Evolutionary conservation across 805 yeast species (phyloP).

Genomic region (Starmerella bombi): DNA sequence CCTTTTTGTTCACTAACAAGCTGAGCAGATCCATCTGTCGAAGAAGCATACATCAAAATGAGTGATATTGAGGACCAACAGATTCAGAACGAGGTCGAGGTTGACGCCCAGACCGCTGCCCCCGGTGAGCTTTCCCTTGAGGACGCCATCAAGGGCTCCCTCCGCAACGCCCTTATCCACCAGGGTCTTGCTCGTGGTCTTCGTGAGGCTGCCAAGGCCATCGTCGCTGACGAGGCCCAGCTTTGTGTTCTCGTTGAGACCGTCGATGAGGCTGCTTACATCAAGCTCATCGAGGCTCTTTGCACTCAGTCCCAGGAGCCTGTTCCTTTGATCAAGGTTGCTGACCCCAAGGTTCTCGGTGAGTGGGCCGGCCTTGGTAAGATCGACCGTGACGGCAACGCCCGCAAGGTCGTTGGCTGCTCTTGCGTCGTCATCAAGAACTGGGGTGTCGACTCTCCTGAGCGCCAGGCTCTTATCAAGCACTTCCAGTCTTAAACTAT

Average conservation of each 20-base stretch:
- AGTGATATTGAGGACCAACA: slow-evolving; percentile 86
- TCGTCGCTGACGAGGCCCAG: slow-evolving; percentile 94
- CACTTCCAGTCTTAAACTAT: slow-evolving; percentile 68
- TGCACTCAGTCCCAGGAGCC: slow-evolving; percentile 95
- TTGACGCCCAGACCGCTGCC: slow-evolving; percentile 64
- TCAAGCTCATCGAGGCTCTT: slow-evolving; percentile 96
- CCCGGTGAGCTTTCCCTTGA: slow-evolving; percentile 87
- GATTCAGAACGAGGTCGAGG: slow-evolving; percentile 46
- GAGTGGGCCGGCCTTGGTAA: slow-evolving; percentile 99
- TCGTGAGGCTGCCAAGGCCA: slow-evolving; percentile 99
- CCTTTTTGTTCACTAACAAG: slow-evolving; percentile 9
- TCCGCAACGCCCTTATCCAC: slow-evolving; percentile 94
- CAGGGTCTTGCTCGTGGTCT: slow-evolving; percentile 99
- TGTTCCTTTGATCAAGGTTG: slow-evolving; percentile 96
- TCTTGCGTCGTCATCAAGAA: slow-evolving; percentile 98
- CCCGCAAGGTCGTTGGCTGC: slow-evolving; percentile 99
- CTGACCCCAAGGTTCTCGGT: slow-evolving; percentile 99
- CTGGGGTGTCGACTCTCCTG: slow-evolving; percentile 99
- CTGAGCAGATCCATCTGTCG: slow-evolving; percentile 26
- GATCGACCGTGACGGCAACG: slow-evolving; percentile 99
- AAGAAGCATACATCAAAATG: slow-evolving; percentile 30
- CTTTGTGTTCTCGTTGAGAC: slow-evolving; percentile 95
- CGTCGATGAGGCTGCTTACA: slow-evolving; percentile 93
- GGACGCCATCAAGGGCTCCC: slow-evolving; percentile 95
- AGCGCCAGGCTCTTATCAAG: slow-evolving; percentile 90